phyloP scores from a whole-genome alignment of 768 basidiomycete genomes.

The Porpolomopsis calyptriformis region DNA sequence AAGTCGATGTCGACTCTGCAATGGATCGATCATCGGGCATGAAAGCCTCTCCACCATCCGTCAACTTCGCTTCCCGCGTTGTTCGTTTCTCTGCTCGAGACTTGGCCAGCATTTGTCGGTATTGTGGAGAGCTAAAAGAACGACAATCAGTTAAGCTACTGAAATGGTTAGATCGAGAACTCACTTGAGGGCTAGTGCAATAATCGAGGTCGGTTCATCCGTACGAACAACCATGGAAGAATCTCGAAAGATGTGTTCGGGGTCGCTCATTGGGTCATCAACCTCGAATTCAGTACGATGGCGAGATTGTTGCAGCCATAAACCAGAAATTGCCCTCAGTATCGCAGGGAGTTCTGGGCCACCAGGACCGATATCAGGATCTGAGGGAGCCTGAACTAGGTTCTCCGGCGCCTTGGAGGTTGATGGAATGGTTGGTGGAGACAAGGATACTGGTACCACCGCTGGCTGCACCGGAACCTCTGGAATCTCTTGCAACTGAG shows the following conservation, averaged over 20 bases:
- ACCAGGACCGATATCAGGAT: slow-evolving; percentile 37
- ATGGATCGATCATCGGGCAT: slow-evolving; percentile 87
- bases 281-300: slow-evolving; percentile 37
- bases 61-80: slow-evolving; percentile 43
- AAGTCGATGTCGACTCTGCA: slow-evolving; percentile 78
- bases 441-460: slow-evolving; percentile 28
- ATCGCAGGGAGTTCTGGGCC: slow-evolving; percentile 64
- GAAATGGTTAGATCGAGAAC: slow-evolving; percentile 14
- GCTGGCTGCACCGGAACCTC: slow-evolving; percentile 1
- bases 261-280: slow-evolving; percentile 64
- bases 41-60: slow-evolving; percentile 70
- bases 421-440: slow-evolving; percentile 48
- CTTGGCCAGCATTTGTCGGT: slow-evolving; percentile 68
- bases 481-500: neutral
- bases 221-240: slow-evolving; percentile 91
- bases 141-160: neutral
- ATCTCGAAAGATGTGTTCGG: slow-evolving; percentile 90
- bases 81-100: slow-evolving; percentile 71
- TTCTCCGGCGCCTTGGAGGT: slow-evolving; percentile 28
- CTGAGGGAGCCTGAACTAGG: slow-evolving; percentile 37
- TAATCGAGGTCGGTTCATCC: slow-evolving; percentile 96
- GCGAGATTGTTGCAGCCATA: slow-evolving; percentile 60
- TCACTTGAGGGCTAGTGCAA: slow-evolving; percentile 86
- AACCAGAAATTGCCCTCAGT: slow-evolving; percentile 70
- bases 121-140: slow-evolving; percentile 57